Percentiles rank a stretch among this genome's conserved stretches.
Evolutionary conservation across 495 filamentous ascomycete species (phyloP).

Genomic region (Mytilinidion resinicola): DNA sequence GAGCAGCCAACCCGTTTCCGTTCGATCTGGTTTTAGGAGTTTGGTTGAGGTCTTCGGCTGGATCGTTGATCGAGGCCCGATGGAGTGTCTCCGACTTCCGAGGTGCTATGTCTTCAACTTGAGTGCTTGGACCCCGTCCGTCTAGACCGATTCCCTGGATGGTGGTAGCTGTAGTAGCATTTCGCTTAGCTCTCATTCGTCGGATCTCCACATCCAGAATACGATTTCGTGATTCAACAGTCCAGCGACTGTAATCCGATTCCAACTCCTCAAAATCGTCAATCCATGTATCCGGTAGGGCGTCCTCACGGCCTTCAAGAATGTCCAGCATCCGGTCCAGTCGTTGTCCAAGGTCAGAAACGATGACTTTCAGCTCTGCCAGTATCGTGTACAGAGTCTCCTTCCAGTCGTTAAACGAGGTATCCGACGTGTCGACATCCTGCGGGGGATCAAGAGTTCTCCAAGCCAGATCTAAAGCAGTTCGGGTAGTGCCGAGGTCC

Average conservation of each 20-base stretch:
- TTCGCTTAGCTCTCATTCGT: conserved; percentile 8
- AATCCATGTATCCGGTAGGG: conserved; percentile 80
- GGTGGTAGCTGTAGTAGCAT: background rate
- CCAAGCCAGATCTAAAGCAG: conserved; percentile 58
- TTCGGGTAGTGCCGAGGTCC: conserved; percentile 58
- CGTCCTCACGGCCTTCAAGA: conserved; percentile 75
- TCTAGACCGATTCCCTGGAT: too few relatives aligned
- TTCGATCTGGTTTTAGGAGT: too few relatives aligned
- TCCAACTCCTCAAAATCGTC: conserved; percentile 77
- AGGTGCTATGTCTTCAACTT: too few relatives aligned
- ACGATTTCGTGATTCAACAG: conserved; percentile 35
- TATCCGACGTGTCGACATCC: conserved; percentile 12
- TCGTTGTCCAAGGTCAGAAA: conserved; percentile 60
- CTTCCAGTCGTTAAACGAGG: conserved; percentile 21
- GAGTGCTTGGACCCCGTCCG: too few relatives aligned
- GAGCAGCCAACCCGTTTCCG: too few relatives aligned
- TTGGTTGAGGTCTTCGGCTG: too few relatives aligned
- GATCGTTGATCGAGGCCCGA: too few relatives aligned
- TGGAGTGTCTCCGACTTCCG: too few relatives aligned
- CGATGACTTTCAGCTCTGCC: conserved; percentile 58
- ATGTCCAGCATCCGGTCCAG: conserved; percentile 80
- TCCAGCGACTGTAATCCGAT: conserved; percentile 73
- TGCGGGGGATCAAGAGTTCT: conserved; percentile 42
- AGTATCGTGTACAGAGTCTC: conserved; percentile 57
- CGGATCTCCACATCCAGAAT: conserved; percentile 34